Percentiles rank a stretch among this genome's conserved stretches.
phyloP scores from a whole-genome alignment of 1,284 basidiomycete genomes.

The Cryptococcus sp. region DNA sequence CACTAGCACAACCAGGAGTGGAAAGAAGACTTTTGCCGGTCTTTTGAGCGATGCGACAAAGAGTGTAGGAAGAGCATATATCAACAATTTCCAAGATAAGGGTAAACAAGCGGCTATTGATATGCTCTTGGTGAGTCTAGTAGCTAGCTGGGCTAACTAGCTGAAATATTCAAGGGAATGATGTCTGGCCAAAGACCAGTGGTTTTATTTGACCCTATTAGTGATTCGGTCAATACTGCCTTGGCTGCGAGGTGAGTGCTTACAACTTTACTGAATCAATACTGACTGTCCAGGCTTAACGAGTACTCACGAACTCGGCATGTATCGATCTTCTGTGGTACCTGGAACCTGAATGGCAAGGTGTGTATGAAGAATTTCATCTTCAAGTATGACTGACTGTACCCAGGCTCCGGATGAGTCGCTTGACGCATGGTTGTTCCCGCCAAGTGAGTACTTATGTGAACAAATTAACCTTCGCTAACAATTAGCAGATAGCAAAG shows the following conservation, averaged over 20 bases:
- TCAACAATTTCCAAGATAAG: conserved; percentile 97
- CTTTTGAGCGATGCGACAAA: conserved; percentile 94
- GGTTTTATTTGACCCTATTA: conserved; percentile 88
- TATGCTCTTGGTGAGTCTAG: conserved; percentile 70
- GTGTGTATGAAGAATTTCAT: conserved; percentile 49
- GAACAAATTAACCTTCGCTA: neutral
- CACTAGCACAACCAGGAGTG: conserved; percentile 88
- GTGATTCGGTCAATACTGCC: conserved; percentile 73
- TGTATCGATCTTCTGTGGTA: conserved; percentile 78
- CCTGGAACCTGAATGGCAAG: conserved; percentile 93
- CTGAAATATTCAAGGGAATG: conserved; percentile 64
- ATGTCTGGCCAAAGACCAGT: conserved; percentile 82
- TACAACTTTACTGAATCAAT: neutral
- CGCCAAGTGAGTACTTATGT: conserved; percentile 52
- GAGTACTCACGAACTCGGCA: conserved; percentile 80
- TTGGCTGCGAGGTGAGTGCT: conserved; percentile 59
- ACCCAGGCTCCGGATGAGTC: conserved; percentile 70
- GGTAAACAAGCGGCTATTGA: conserved; percentile 92
- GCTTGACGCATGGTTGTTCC: conserved; percentile 84
- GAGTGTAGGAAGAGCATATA: conserved; percentile 85
- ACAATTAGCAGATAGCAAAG: conserved; percentile 51
- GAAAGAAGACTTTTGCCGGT: conserved; percentile 88
- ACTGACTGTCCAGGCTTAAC: conserved; percentile 53
- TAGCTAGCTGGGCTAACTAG: neutral
- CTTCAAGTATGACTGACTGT: neutral